phyloP scores from a whole-genome alignment of 2,329 filamentous ascomycete genomes.

The Chlorencoelia australis region DNA sequence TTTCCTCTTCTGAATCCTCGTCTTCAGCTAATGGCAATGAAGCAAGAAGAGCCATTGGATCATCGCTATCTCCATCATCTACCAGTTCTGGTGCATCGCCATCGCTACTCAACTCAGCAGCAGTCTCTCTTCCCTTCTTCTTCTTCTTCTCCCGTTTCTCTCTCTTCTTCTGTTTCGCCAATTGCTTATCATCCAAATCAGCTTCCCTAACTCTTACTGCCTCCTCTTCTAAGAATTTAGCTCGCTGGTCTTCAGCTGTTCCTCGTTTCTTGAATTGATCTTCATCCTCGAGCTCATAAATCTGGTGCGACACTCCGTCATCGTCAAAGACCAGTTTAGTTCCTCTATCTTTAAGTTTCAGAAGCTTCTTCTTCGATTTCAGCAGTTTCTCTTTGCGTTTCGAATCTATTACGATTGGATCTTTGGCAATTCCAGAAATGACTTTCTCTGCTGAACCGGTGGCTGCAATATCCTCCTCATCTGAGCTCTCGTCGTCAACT shows the following conservation, averaged over 20 bases:
- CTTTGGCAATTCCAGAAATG: conserved; percentile 56
- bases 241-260: conserved; percentile 63
- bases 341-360: conserved; percentile 81
- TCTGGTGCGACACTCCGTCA: conserved; percentile 71
- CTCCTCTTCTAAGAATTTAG: conserved; percentile 70
- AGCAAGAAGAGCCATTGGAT: conserved; percentile 47
- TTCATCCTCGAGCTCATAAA: conserved; percentile 85
- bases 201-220: conserved; percentile 58
- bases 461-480: conserved; percentile 34
- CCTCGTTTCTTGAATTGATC: conserved; percentile 68
- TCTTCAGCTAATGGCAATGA: conserved; percentile 42
- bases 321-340: conserved; percentile 87
- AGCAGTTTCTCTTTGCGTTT: conserved; percentile 94
- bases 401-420: conserved; percentile 77
- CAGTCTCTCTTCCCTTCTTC: conserved; percentile 55
- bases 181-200: conserved; percentile 73
- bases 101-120: conserved; percentile 35
- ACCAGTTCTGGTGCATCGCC: conserved; percentile 20
- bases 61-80: conserved; percentile 35
- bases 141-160: conserved; percentile 60
- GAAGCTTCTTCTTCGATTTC: conserved; percentile 85
- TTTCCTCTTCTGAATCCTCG: conserved; percentile 43
- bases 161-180: conserved; percentile 66
- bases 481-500: conserved; percentile 39
- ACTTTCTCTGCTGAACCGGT: conserved; percentile 41